phyloP scores from a whole-genome alignment of 768 basidiomycete species.

The Suillus lakei region DNA sequence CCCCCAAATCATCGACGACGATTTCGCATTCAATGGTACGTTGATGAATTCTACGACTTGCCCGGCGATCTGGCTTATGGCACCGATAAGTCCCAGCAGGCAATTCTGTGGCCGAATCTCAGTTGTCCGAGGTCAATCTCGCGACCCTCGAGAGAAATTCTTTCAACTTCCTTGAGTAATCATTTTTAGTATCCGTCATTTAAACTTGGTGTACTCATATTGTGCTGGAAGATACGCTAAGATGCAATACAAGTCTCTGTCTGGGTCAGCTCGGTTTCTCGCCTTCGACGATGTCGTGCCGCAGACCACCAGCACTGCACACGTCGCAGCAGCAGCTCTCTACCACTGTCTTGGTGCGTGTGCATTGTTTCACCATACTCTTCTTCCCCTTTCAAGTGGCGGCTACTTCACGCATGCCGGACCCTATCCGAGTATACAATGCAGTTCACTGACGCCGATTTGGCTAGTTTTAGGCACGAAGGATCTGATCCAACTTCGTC shows the following conservation, averaged over 20 bases:
- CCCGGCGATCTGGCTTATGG: slow-evolving; percentile 17
- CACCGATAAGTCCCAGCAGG: slow-evolving; percentile 33
- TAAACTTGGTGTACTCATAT: slow-evolving; percentile 13
- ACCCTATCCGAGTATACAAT: not conserved
- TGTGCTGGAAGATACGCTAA: slow-evolving; percentile 63
- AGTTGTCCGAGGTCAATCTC: slow-evolving; percentile 58
- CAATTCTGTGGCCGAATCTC: slow-evolving; percentile 45
- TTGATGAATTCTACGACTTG: not conserved
- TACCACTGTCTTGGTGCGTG: slow-evolving; percentile 82
- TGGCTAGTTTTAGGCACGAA: slow-evolving; percentile 78
- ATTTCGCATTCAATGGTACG: slow-evolving; percentile 71
- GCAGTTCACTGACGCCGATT: slow-evolving; percentile 1
- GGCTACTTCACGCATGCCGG: slow-evolving; percentile 3
- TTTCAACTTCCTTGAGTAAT: slow-evolving; percentile 78
- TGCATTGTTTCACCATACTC: not conserved
- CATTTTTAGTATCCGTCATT: not conserved
- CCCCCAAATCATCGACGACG: slow-evolving; percentile 56
- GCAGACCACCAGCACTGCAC: slow-evolving; percentile 65
- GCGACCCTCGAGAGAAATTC: slow-evolving; percentile 76
- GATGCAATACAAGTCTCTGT: slow-evolving; percentile 71
- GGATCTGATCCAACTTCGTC: slow-evolving; percentile 63
- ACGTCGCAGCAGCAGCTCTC: slow-evolving; percentile 81
- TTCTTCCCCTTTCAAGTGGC: not conserved
- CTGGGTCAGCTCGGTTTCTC: slow-evolving; percentile 49
- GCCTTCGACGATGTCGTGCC: slow-evolving; percentile 73